Base-by-base conservation (phyloP, 73 alveolate species). In the Paramecium caudatum region DNA sequence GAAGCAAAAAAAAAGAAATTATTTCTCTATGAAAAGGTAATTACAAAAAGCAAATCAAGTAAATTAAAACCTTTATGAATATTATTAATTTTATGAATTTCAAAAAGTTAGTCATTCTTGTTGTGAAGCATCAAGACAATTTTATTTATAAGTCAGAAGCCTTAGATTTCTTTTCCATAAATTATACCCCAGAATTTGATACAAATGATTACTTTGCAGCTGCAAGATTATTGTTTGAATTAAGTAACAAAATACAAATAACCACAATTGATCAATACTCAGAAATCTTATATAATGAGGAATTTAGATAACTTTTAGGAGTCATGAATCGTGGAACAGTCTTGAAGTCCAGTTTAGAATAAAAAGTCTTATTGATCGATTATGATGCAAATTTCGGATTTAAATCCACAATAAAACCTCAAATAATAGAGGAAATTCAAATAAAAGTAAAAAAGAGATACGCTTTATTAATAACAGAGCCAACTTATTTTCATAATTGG, bases 141-240 rank as follows among this genome's bases (percentile, higher is more conserved):
- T 55, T 55, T 23, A 55, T 55, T 1, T 55, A 55, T 55, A 9
- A 55, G 30, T 55, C 80, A 9, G 32, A 55, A 23, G 80, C 41
- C 30, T 55, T 55, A 23, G 80, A 55, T 21, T 21, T 55, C 4
- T 55, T 19, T 55, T 55, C 45, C 1, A 55, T 55, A 1, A 55
- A 55, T 12, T 55, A 55, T 55, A 27, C 80, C 2, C 80, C 80
- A 0, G n/a, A 1, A 9, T 74, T 74, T 41, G 88, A 74, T 74
- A 23, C 88, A 1, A 27, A 74, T 74, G 88, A 74, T 45, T 45
- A 36, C 43, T 27, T 74, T 30, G 88, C 88, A 17, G 62, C 88
- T 12, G 69, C 88, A 39, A 45, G 88, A 19, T 45, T 39, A 2
- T 17, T 74, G 0, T 19, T 27, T 74, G 17, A 41, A 21, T 17